These are phyloP conservation scores for Boletus rubroflammeus DNA, from an alignment of 768 basidiomycete species.

Conservation along the genomic window DNA sequence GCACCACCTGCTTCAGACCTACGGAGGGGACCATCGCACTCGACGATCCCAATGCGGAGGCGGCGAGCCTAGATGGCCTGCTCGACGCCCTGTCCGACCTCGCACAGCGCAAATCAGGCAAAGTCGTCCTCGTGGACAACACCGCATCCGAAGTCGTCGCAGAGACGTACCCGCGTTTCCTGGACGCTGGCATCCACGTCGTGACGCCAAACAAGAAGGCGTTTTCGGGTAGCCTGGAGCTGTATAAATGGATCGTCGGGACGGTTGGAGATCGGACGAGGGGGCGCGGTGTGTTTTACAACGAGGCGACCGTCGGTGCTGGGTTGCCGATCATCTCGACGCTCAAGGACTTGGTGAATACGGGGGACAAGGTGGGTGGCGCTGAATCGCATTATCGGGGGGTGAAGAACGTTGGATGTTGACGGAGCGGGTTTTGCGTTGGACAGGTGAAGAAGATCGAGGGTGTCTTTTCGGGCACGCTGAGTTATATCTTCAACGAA, in stretches of 20 bases:
- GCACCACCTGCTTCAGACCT: constrained; percentile 37
- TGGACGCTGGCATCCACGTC: constrained; percentile 76
- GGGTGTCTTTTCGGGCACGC: constrained; percentile 95
- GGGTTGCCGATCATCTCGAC: constrained; percentile 91
- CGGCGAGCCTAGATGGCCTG: constrained; percentile 37
- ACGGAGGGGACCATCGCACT: constrained; percentile 49
- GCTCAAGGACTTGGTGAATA: constrained; percentile 85
- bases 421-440: neutral
- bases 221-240: constrained; percentile 63
- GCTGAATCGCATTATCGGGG: neutral
- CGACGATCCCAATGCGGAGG: constrained; percentile 34
- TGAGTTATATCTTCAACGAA: constrained; percentile 99
- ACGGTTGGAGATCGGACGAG: constrained; percentile 18
- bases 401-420: neutral
- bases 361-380: constrained; percentile 78
- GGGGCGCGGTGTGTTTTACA: constrained; percentile 59
- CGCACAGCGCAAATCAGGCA: constrained; percentile 40
- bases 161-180: constrained; percentile 72
- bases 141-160: constrained; percentile 86
- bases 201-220: constrained; percentile 99
- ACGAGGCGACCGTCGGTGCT: constrained; percentile 94
- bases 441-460: constrained; percentile 82
- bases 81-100: constrained; percentile 43
- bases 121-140: constrained; percentile 83
- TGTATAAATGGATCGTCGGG: constrained; percentile 71